A percentile compares a stretch with the other conserved stretches of the same genome.
phyloP scores from a whole-genome alignment of 306 rosid genomes.

The Cicer chorassanicum region DNA sequence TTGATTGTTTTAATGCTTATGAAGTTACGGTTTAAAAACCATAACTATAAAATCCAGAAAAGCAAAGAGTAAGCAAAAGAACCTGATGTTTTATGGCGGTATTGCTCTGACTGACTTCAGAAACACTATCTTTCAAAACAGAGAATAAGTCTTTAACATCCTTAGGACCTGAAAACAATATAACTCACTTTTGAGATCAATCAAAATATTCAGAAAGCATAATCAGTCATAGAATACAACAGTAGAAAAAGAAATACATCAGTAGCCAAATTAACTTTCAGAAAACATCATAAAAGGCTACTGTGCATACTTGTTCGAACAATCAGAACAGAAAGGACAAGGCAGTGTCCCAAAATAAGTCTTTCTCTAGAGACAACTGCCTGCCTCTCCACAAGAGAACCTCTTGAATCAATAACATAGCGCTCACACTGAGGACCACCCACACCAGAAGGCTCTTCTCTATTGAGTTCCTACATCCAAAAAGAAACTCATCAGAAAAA shows the following conservation, averaged over 20 bases:
- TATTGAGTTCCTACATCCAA: conserved; percentile 80
- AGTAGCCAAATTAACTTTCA: conserved; percentile 34
- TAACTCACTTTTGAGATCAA: conserved; percentile 24
- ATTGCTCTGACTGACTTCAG: conserved; percentile 64
- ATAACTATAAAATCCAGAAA: conserved; percentile 31
- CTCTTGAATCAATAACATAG: conserved; percentile 88
- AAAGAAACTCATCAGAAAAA: conserved; percentile 23
- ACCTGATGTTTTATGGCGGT: conserved; percentile 73
- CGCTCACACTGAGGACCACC: conserved; percentile 92
- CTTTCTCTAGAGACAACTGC: conserved; percentile 93
- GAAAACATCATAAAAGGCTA: conserved; percentile 38
- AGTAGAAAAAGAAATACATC: conserved; percentile 29
- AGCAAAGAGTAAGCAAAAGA: conserved; percentile 36
- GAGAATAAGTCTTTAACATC: conserved; percentile 75
- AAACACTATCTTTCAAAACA: conserved; percentile 73
- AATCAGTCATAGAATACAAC: conserved; percentile 23
- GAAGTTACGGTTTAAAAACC: conserved; percentile 5
- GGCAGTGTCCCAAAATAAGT: conserved; percentile 91
- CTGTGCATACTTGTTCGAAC: conserved; percentile 72
- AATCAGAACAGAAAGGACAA: conserved; percentile 79
- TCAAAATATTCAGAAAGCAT: conserved; percentile 35
- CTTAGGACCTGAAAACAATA: conserved; percentile 70
- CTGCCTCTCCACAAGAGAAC: conserved; percentile 91
- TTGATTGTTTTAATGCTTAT: conserved; percentile 8
- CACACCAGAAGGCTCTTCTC: conserved; percentile 94